phyloP scores from a whole-genome alignment of 768 basidiomycete species.

The Panus rudis region DNA sequence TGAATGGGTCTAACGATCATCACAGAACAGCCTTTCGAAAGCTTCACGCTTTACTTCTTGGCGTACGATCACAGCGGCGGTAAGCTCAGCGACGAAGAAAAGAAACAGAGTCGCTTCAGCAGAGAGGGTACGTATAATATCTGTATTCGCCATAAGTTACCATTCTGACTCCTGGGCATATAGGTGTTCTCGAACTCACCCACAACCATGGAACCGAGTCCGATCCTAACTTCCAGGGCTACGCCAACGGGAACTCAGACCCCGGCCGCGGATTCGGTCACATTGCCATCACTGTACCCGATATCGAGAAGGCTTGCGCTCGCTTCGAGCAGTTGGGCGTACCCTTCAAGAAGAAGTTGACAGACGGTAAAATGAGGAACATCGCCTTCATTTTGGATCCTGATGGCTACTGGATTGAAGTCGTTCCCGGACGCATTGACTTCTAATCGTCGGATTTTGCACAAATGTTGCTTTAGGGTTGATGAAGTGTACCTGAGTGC shows the following conservation, averaged over 20 bases:
- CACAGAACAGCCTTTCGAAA: too few species aligned
- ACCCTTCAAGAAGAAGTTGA: constrained; percentile 78
- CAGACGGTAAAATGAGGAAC: constrained; percentile 79
- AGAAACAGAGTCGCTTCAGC: constrained; percentile 37
- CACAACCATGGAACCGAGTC: constrained; percentile 89
- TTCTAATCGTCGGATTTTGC: not conserved
- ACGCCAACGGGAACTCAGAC: constrained; percentile 80
- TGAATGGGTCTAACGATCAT: too few species aligned
- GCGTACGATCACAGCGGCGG: constrained; percentile 62
- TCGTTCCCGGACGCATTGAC: constrained; percentile 33
- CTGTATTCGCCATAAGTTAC: not conserved
- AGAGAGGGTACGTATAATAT: constrained; percentile 53
- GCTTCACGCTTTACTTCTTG: constrained; percentile 80
- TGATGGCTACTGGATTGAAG: constrained; percentile 72
- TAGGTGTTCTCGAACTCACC: constrained; percentile 77
- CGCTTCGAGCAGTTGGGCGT: constrained; percentile 79
- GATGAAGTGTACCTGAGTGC: not conserved
- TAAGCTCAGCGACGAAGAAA: constrained; percentile 45
- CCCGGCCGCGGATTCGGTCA: constrained; percentile 81
- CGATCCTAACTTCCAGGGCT: constrained; percentile 73
- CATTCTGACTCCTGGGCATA: not conserved
- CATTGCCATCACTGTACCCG: constrained; percentile 78
- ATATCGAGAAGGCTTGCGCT: constrained; percentile 77
- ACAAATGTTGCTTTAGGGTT: not conserved
- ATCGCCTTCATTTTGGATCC: constrained; percentile 85